Conservation (phyloP, 2,329 filamentous ascomycete genomes). For the Cytospora mali region DNA sequence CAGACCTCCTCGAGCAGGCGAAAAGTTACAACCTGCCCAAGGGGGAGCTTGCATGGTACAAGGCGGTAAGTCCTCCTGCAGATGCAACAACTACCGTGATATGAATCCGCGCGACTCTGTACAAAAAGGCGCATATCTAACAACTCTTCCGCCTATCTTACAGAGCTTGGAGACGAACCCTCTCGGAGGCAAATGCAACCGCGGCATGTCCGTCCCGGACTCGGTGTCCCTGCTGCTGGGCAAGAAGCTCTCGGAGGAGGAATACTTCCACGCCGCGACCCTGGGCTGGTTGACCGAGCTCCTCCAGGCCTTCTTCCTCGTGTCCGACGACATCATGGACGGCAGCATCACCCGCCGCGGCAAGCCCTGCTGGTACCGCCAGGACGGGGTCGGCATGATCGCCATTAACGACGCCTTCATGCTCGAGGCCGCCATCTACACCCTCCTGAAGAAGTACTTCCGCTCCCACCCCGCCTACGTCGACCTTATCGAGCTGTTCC, state of each 20-base stretch:
- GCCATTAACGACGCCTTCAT: slow-evolving; percentile 99
- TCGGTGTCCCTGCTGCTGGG: slow-evolving; percentile 78
- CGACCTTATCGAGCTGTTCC: slow-evolving; percentile 93
- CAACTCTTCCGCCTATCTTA: slow-evolving; percentile 24
- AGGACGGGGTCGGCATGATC: slow-evolving; percentile 86
- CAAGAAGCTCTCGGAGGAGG: slow-evolving; percentile 71
- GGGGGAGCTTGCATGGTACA: slow-evolving; percentile 83
- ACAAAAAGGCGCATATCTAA: slow-evolving; percentile 19
- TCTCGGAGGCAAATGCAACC: slow-evolving; percentile 95
- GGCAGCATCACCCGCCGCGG: slow-evolving; percentile 90
- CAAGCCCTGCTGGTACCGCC: slow-evolving; percentile 94
- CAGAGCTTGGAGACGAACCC: slow-evolving; percentile 85
- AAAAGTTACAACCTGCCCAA: slow-evolving; percentile 81
- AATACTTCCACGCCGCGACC: slow-evolving; percentile 86
- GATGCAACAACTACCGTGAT: slow-evolving; percentile 20
- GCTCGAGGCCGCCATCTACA: slow-evolving; percentile 88
- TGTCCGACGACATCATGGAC: slow-evolving; percentile 99
- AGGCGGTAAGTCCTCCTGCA: slow-evolving; percentile 59
- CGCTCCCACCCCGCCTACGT: slow-evolving; percentile 83
- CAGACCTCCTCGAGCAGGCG: slow-evolving; percentile 78
- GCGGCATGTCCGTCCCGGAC: slow-evolving; percentile 96
- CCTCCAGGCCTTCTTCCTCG: slow-evolving; percentile 97
- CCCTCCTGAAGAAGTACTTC: slow-evolving; percentile 93
- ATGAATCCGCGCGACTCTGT: not conserved
- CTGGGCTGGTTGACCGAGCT: slow-evolving; percentile 98